A percentile compares a stretch with the other conserved stretches of the same genome.
phyloP scores from a whole-genome alignment of 1,284 basidiomycete genomes.

The Amylostereum areolatum region DNA sequence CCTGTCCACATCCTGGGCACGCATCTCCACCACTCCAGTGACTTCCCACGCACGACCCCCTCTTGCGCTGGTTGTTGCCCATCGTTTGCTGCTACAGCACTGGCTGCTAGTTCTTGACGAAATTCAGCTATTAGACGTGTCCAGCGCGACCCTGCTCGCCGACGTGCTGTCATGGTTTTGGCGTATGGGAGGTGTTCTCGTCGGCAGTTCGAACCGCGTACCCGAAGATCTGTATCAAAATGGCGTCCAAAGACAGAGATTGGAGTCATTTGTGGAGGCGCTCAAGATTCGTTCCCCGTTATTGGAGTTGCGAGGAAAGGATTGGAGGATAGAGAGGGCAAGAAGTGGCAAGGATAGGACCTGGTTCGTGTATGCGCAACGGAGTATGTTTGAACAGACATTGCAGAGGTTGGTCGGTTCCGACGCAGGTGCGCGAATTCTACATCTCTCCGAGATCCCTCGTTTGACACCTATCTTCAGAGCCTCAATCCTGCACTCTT shows the following conservation, averaged over 20 bases:
- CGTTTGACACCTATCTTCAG: background rate
- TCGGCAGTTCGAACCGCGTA: slow-evolving; percentile 50
- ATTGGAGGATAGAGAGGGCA: slow-evolving; percentile 30
- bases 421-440: slow-evolving; percentile 3
- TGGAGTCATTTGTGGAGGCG: slow-evolving; percentile 60
- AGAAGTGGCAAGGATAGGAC: slow-evolving; percentile 15
- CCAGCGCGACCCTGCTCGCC: slow-evolving; percentile 59
- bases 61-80: slow-evolving; percentile 39
- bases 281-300: slow-evolving; percentile 60
- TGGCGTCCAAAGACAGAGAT: slow-evolving; percentile 59
- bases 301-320: slow-evolving; percentile 41
- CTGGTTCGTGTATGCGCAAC: slow-evolving; percentile 28
- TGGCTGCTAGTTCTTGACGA: slow-evolving; percentile 68
- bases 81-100: slow-evolving; percentile 43
- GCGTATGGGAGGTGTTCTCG: slow-evolving; percentile 68
- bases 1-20: slow-evolving; percentile 35
- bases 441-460: slow-evolving; percentile 1
- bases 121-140: slow-evolving; percentile 67
- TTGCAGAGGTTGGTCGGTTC: slow-evolving; percentile 7
- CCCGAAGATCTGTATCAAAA: slow-evolving; percentile 68
- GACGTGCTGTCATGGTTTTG: slow-evolving; percentile 72
- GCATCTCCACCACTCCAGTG: slow-evolving; percentile 9
- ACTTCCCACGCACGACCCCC: slow-evolving; percentile 20
- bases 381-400: slow-evolving; percentile 19
- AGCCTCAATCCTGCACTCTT: slow-evolving; percentile 8